phyloP scores from a whole-genome alignment of 306 rosid species.

The Quercus cerris region DNA sequence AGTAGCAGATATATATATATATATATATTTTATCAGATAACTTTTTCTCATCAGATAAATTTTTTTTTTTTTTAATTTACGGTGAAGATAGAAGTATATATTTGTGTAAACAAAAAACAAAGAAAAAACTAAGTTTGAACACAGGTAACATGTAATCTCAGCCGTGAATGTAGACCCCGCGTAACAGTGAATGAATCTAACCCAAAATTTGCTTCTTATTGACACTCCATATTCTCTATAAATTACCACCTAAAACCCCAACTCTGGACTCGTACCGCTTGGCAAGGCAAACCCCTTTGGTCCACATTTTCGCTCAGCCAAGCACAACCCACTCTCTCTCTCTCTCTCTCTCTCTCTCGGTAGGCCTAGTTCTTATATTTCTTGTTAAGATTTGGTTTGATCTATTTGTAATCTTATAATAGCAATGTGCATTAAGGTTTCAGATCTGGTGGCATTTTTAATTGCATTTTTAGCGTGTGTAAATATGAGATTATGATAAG shows the following conservation, averaged over 20 bases:
- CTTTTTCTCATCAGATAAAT: too few species aligned
- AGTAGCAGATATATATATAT: too few species aligned
- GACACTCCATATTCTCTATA: background rate
- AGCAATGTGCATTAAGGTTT: background rate
- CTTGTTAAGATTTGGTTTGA: background rate
- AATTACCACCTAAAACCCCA: background rate
- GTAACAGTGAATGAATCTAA: slow-evolving; percentile 12
- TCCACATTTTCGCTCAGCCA: background rate
- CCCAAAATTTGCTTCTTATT: background rate
- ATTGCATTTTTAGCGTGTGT: background rate
- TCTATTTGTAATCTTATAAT: too few species aligned
- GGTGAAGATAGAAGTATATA: too few species aligned
- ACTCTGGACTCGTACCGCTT: background rate
- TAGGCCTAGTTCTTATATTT: background rate
- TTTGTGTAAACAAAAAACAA: too few species aligned
- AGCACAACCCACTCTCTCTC: background rate
- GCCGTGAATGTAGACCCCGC: background rate
- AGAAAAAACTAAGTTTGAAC: too few species aligned
- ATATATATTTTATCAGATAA: too few species aligned
- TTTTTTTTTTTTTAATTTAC: too few species aligned
- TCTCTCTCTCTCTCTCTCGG: background rate
- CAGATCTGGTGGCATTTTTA: background rate
- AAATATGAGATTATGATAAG: background rate
- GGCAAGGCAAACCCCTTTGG: background rate
- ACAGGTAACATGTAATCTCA: background rate